A percentile compares a stretch with the other conserved stretches of the same genome.
phyloP scores from a whole-genome alignment of 108 stramenopile genomes.

The Nitzschia sp. region DNA sequence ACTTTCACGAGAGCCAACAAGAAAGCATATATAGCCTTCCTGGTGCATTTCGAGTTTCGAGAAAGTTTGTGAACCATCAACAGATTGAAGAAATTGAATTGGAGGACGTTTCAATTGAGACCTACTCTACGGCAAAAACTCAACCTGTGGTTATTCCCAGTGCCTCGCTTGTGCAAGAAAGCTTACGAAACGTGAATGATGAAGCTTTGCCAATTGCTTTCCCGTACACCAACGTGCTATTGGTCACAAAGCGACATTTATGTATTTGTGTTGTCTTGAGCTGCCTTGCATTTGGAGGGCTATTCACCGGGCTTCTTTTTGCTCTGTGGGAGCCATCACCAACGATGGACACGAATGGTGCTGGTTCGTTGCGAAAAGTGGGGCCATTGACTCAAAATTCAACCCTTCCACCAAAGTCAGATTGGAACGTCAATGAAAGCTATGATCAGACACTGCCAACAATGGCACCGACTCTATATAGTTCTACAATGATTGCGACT shows the following conservation, averaged over 20 bases:
- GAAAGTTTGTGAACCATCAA: not conserved
- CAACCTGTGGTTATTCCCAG: conserved; percentile 8
- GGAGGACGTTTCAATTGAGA: conserved; percentile 2
- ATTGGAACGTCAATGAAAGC: too few species aligned
- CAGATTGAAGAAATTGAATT: conserved; percentile 1
- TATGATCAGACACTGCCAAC: too few species aligned
- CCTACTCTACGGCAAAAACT: not conserved
- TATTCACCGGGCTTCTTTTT: conserved; percentile 8
- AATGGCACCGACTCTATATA: too few species aligned
- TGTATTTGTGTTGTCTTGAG: not conserved
- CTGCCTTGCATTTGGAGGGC: conserved; percentile 1
- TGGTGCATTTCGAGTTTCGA: conserved; percentile 11
- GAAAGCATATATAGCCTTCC: conserved; percentile 5
- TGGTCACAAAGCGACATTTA: not conserved
- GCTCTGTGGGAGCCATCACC: not conserved
- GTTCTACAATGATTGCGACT: too few species aligned
- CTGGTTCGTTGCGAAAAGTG: too few species aligned
- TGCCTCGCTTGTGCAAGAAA: conserved; percentile 3
- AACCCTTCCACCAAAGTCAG: too few species aligned
- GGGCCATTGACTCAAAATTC: too few species aligned
- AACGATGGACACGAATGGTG: too few species aligned
- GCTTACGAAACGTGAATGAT: not conserved
- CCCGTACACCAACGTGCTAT: not conserved
- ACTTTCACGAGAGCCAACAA: not conserved
- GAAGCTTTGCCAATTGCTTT: not conserved